These are phyloP conservation scores for maize (Zea mays) DNA, from an alignment of 176 grass and related monocot genomes.

Conservation along the genomic window DNA sequence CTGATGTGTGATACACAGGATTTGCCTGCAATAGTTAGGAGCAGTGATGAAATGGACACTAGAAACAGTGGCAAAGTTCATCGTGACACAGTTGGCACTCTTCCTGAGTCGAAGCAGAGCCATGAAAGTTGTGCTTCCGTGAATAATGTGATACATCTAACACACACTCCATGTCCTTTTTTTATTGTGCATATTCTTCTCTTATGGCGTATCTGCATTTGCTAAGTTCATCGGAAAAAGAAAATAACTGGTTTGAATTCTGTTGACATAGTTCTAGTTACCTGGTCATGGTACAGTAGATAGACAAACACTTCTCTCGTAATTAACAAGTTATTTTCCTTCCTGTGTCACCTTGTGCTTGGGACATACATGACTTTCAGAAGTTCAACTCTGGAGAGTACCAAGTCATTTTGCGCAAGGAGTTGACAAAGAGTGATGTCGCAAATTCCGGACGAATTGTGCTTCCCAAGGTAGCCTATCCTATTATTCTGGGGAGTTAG, in stretches of 20 bases:
- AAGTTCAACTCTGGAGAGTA: conserved; percentile 58
- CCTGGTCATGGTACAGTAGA: neutral
- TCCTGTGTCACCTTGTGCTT: neutral
- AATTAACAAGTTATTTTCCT: conserved; percentile 29
- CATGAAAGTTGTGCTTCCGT: conserved; percentile 41
- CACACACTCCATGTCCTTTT: neutral
- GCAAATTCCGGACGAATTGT: conserved; percentile 83
- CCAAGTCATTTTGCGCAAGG: conserved; percentile 69
- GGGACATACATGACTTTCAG: conserved; percentile 26
- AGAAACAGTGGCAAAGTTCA: conserved; percentile 30
- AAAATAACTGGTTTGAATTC: neutral
- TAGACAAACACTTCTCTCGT: conserved; percentile 11
- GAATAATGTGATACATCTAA: conserved; percentile 28
- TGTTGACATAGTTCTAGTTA: neutral
- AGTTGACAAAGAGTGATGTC: conserved; percentile 92
- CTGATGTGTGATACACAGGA: conserved; percentile 41
- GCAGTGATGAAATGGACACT: conserved; percentile 41
- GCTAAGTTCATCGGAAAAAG: neutral
- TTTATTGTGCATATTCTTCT: conserved; percentile 5
- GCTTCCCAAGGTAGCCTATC: conserved; percentile 70
- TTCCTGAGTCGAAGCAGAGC: conserved; percentile 42
- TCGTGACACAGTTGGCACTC: conserved; percentile 26
- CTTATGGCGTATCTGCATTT: neutral
- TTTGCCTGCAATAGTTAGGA: conserved; percentile 41
- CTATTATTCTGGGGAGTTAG: conserved; percentile 1